phyloP scores from a whole-genome alignment of 2,329 filamentous ascomycete genomes.

The Beauveria bassiana region DNA sequence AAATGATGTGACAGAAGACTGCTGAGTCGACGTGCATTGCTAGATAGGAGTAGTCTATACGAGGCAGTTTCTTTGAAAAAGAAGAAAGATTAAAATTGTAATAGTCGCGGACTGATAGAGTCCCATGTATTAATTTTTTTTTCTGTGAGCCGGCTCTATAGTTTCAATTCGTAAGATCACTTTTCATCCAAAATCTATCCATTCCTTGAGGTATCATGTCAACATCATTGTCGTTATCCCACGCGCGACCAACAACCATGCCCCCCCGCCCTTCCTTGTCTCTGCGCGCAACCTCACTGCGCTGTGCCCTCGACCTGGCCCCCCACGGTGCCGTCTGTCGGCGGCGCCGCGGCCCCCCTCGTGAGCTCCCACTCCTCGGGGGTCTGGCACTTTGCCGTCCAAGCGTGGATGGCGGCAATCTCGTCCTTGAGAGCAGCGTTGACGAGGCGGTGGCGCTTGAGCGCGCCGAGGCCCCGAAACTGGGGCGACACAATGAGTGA shows the following conservation, averaged over 20 bases:
- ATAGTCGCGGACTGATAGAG: neutral
- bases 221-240: neutral
- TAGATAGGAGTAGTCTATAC: neutral
- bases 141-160: neutral
- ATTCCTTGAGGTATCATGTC: conserved; percentile 1
- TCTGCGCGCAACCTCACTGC: conserved; percentile 6
- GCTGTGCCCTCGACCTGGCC: conserved; percentile 32
- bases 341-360: conserved; percentile 30
- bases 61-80: neutral
- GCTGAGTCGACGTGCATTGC: neutral
- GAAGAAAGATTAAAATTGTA: neutral
- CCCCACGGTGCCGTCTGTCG: conserved; percentile 35
- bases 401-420: conserved; percentile 86
- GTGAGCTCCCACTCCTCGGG: conserved; percentile 80
- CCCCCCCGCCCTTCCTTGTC: neutral
- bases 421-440: conserved; percentile 78
- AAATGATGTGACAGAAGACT: no score
- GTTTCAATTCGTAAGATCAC: neutral
- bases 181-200: neutral
- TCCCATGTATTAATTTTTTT: neutral
- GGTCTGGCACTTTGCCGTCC: conserved; percentile 90
- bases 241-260: neutral
- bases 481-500: conserved; percentile 54
- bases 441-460: conserved; percentile 80
- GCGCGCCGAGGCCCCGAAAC: conserved; percentile 64